Evolutionary conservation across 345 rosid species (phyloP), one percentile per base, ranked within the genome.

Genomic region (Arabidopsis arenosa): DNA sequence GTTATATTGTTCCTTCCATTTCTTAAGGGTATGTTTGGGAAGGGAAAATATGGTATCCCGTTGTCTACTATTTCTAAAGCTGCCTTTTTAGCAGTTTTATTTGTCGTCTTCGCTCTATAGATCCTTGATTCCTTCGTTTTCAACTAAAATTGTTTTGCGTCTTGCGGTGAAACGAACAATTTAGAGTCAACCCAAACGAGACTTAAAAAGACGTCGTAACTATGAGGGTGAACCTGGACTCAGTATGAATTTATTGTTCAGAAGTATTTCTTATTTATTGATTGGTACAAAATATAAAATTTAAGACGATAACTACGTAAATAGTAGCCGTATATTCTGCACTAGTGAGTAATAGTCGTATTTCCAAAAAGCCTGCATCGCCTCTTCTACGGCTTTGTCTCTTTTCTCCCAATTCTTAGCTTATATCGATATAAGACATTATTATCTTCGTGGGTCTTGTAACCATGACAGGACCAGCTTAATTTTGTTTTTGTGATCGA

Each of bases 1-100:
- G 62, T 86, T 56, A 4, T 76, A 0, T 80, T 79, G 72, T 89
- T 87, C 58, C 64, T 63, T 77, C 84, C 88, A 11, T 86, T 89
- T 73, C 33, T 85, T 0, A 84, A 74, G 45, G 93, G 93, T 12
- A 37, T 90, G 68, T 80, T 86, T 73, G 55, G 75, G 8, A 89
- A 66, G 58, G 93, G 88, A 14, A 86, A 86, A 65, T 78, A 78
- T 80, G 89, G 95, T 17, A 84, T 90, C 45, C 93, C 96, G 2
- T 41, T 56, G 5, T 52, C 88, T 8, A 93, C 88, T 7, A 79
- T 86, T 3, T 76, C 56, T 63, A 87, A 84, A 72, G 85, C 91
- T 17, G 61, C 76, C 41, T 41, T 70, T 3, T 66, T 87, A 32
- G 81, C 87, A 15, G 43, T 79, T 1, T 9, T 73, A 14, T 84